Conservation (phyloP, 2,329 filamentous ascomycete species). For the Xylaria sp. region DNA sequence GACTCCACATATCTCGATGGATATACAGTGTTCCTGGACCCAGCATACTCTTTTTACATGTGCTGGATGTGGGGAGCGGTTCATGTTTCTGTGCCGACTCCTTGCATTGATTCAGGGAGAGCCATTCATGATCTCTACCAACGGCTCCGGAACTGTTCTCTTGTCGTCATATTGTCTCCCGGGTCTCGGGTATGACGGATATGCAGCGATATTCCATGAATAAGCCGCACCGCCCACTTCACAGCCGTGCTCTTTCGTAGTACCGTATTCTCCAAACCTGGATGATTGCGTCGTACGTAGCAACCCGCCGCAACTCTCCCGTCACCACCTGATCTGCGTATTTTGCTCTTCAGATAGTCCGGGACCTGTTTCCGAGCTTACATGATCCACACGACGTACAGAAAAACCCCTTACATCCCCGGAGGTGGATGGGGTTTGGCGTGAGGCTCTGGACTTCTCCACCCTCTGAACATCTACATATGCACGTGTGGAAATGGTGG, state of each 20-base stretch:
- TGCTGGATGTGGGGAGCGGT: constrained; percentile 15
- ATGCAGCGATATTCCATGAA: background rate
- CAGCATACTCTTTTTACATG: constrained; percentile 4
- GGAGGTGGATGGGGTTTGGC: constrained; percentile 10
- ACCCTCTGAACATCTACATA: constrained; percentile 16
- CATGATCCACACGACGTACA: constrained; percentile 17
- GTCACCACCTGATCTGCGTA: constrained; percentile 6
- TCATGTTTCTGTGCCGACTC: constrained; percentile 20
- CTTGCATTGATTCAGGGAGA: constrained; percentile 13
- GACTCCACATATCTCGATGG: constrained; percentile 5
- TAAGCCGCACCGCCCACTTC: constrained; percentile 10
- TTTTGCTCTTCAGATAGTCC: constrained; percentile 5
- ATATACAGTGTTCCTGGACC: constrained; percentile 28
- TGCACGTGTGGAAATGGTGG: constrained; percentile 17
- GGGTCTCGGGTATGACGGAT: constrained; percentile 15
- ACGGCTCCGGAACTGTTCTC: background rate
- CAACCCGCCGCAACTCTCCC: constrained; percentile 15
- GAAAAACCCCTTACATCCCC: constrained; percentile 13
- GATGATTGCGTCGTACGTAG: constrained; percentile 13
- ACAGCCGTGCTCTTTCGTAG: constrained; percentile 1
- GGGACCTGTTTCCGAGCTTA: constrained; percentile 23
- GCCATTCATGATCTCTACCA: background rate
- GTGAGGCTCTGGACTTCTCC: constrained; percentile 31
- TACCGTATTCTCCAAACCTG: background rate
- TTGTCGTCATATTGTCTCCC: background rate